These are phyloP conservation scores for Skeletonema menzelii DNA, from an alignment of 108 stramenopile genomes.

Conservation along the genomic window DNA sequence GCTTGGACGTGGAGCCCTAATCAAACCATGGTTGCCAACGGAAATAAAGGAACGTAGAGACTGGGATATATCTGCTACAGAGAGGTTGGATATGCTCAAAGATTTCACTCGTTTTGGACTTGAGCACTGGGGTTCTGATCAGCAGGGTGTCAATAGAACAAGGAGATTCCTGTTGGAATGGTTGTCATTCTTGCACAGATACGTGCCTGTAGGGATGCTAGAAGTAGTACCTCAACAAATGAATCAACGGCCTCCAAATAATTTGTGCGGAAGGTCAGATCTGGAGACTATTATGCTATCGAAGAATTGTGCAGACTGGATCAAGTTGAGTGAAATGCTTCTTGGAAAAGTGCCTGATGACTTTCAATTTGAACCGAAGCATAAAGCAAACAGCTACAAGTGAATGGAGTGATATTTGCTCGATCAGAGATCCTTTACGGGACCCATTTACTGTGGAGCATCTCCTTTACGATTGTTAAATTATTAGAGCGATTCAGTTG, in stretches of 20 bases:
- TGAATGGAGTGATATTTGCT: not conserved
- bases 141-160: conserved; percentile 93
- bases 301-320: conserved; percentile 86
- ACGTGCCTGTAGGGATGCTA: conserved; percentile 93
- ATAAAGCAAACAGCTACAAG: conserved; percentile 82
- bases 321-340: conserved; percentile 95
- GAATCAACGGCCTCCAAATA: conserved; percentile 89
- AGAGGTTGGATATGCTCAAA: conserved; percentile 93
- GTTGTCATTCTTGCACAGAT: conserved; percentile 94
- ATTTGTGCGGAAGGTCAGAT: conserved; percentile 64
- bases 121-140: conserved; percentile 98
- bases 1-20: conserved; percentile 96
- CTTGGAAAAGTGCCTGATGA: conserved; percentile 92
- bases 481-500: too few species aligned
- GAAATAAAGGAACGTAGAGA: conserved; percentile 95
- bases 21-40: conserved; percentile 98
- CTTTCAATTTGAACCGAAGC: conserved; percentile 94
- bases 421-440: not conserved
- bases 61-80: conserved; percentile 94
- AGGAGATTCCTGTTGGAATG: conserved; percentile 97
- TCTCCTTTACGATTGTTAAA: too few species aligned
- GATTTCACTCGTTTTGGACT: conserved; percentile 92
- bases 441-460: too few species aligned
- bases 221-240: conserved; percentile 90
- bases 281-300: conserved; percentile 79